Evolutionary conservation across 1,139 yeast species (phyloP).

Genomic region (Kluyveromyces sp.): DNA sequence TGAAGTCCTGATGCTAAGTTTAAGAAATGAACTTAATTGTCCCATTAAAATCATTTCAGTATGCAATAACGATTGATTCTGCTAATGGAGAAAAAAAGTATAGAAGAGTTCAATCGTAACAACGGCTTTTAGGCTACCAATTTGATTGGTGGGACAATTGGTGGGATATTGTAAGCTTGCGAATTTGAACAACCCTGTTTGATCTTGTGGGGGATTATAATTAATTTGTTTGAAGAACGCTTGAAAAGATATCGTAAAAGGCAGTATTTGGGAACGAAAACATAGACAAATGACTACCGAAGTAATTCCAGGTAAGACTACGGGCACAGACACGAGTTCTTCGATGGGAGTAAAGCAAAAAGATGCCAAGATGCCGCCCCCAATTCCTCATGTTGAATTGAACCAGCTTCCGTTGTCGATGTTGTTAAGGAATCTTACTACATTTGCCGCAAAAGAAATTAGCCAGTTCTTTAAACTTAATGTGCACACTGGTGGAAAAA

Average conservation of each 20-base stretch:
- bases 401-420: slow-evolving; percentile 28
- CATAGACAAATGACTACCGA: not conserved
- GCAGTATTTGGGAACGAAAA: not conserved
- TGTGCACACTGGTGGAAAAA: slow-evolving; percentile 17
- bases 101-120: no score
- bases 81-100: no score
- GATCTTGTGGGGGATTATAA: not conserved
- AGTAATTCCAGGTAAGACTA: not conserved
- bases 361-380: slow-evolving; percentile 13
- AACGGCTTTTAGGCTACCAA: no score
- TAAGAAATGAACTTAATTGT: no score
- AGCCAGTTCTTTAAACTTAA: slow-evolving; percentile 30
- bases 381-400: slow-evolving; percentile 30
- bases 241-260: not conserved
- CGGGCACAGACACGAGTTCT: not conserved
- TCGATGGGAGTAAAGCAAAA: not conserved
- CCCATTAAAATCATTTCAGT: no score
- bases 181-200: no score
- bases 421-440: slow-evolving; percentile 27
- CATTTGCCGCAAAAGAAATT: slow-evolving; percentile 28
- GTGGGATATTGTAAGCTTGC: no score
- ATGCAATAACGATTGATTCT: no score
- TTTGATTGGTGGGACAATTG: no score
- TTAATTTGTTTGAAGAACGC: not conserved
- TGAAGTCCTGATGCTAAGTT: no score